A percentile compares a stretch with the other conserved stretches of the same genome.
These are phyloP conservation scores for Podaxis carcinomalis DNA, from an alignment of 768 basidiomycete genomes.

Conservation along the genomic window DNA sequence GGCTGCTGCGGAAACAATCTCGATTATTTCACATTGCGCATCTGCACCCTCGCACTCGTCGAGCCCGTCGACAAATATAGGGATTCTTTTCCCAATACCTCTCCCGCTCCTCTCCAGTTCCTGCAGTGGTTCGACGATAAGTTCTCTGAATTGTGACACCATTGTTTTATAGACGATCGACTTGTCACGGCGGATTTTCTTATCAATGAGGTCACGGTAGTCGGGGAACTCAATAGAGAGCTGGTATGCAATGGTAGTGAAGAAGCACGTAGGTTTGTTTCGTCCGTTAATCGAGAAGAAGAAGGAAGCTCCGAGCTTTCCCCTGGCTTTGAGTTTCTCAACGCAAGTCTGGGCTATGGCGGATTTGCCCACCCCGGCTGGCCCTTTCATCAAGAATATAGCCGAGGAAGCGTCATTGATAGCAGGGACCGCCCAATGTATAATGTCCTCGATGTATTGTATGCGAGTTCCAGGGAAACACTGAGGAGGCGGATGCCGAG, in stretches of 20 bases:
- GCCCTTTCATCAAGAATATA: neutral
- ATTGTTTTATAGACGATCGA: neutral
- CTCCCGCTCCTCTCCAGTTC: neutral
- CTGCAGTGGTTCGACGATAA: neutral
- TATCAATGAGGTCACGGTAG: neutral
- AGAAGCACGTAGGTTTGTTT: neutral
- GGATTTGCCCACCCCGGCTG: neutral
- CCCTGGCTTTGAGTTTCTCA: neutral
- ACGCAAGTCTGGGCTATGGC: constrained; percentile 4
- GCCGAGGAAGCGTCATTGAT: neutral
- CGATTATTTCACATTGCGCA: neutral
- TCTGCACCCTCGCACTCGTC: neutral
- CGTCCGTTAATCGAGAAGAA: constrained; percentile 3
- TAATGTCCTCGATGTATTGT: neutral
- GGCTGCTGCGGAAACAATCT: neutral
- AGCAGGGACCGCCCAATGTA: neutral
- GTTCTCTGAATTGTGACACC: neutral
- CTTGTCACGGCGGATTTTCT: neutral
- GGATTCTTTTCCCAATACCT: neutral
- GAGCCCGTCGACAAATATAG: neutral
- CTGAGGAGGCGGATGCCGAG: neutral
- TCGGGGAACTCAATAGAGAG: neutral
- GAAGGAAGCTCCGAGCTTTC: neutral
- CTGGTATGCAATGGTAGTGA: constrained; percentile 6
- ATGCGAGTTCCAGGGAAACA: neutral